Evolutionary conservation across 2,329 filamentous ascomycete species (phyloP).

Genomic region (Colletotrichum orchidophilum): DNA sequence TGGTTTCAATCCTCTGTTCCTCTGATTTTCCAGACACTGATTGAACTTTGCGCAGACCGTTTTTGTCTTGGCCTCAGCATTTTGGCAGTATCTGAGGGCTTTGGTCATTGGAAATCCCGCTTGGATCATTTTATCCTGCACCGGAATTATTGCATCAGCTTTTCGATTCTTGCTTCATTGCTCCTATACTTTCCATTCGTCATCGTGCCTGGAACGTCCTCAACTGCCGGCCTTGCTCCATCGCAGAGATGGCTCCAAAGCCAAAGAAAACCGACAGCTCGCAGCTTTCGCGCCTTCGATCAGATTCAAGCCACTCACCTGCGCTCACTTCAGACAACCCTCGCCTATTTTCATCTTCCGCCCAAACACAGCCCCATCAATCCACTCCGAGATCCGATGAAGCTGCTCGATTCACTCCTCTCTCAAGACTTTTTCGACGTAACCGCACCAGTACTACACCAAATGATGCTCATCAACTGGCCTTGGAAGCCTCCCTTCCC

Average conservation of each 20-base stretch:
- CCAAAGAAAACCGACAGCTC: background rate
- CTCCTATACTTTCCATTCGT: background rate
- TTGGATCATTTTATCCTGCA: background rate
- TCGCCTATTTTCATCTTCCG: background rate
- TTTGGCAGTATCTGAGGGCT: too few species aligned
- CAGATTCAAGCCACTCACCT: background rate
- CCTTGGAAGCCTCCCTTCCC: background rate
- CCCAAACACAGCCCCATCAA: background rate
- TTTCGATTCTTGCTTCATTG: background rate
- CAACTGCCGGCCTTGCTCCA: too few species aligned
- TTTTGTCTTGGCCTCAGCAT: background rate
- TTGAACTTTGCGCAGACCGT: background rate
- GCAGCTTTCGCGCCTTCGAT: background rate
- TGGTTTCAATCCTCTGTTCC: background rate
- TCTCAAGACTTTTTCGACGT: constrained; percentile 6
- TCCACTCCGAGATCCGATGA: background rate
- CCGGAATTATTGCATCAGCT: background rate
- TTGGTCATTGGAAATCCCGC: background rate
- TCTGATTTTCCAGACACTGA: background rate
- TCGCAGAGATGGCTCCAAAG: background rate
- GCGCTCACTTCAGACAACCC: background rate
- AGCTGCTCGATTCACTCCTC: background rate
- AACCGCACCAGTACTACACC: background rate
- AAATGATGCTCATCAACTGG: background rate
- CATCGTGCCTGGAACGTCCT: too few species aligned